These are phyloP conservation scores for Phaeomoniella chlamydospora DNA, from an alignment of 2,329 filamentous ascomycete genomes.

Conservation along the genomic window DNA sequence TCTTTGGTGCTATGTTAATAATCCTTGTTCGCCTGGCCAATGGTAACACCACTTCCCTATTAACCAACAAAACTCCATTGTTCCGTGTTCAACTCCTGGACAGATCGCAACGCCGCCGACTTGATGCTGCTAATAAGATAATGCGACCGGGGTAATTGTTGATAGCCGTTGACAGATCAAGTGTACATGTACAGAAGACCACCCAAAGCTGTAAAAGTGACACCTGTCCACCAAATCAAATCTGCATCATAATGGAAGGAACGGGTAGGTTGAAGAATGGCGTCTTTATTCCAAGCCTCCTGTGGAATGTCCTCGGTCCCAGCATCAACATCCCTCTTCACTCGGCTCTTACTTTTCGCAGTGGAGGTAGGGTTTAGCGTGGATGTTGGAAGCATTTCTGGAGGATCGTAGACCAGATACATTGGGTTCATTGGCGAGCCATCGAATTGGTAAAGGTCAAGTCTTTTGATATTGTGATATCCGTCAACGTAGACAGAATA, in stretches of 20 bases:
- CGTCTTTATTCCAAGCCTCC: constrained; percentile 13
- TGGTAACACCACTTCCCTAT: too few species aligned
- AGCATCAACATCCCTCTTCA: constrained; percentile 15
- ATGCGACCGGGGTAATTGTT: too few species aligned
- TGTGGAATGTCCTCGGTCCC: constrained; percentile 2
- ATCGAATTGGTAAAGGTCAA: constrained; percentile 50
- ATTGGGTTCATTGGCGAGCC: constrained; percentile 53
- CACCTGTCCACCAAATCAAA: constrained; percentile 32
- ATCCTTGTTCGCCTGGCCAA: too few species aligned
- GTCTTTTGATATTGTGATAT: constrained; percentile 46
- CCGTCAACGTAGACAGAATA: constrained; percentile 36
- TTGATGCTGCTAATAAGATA: too few species aligned
- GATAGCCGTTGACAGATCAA: too few species aligned
- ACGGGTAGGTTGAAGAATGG: constrained; percentile 16
- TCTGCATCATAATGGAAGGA: constrained; percentile 19
- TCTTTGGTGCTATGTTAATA: too few species aligned
- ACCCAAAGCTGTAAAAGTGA: constrained; percentile 30
- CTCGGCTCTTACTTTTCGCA: constrained; percentile 16
- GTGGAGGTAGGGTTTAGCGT: constrained; percentile 44
- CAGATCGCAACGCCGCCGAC: too few species aligned
- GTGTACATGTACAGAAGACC: constrained; percentile 17
- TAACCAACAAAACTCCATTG: too few species aligned
- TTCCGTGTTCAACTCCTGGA: too few species aligned
- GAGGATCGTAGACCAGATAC: constrained; percentile 48
- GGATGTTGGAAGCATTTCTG: constrained; percentile 55